These are phyloP conservation scores for Fusarium sp. DNA, from an alignment of 2,329 filamentous ascomycete genomes.

Conservation along the genomic window DNA sequence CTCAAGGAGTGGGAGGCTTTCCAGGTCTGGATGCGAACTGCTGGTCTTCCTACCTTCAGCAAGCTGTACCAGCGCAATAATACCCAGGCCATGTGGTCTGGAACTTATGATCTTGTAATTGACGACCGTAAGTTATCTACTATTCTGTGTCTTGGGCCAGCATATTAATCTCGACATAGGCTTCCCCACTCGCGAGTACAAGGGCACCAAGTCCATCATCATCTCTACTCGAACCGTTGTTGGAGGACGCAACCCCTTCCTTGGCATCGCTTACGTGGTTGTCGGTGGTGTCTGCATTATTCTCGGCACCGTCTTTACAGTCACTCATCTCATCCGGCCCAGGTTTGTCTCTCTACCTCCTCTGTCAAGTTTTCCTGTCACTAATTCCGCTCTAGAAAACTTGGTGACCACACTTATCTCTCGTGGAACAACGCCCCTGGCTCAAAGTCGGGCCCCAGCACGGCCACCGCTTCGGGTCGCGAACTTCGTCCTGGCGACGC, in stretches of 20 bases:
- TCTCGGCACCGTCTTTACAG: conserved; percentile 87
- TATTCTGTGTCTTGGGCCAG: not conserved
- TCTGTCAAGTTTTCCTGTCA: not conserved
- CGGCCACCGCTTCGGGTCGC: conserved; percentile 68
- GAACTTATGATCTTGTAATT: conserved; percentile 83
- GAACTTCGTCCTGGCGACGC: conserved; percentile 63
- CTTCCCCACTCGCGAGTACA: conserved; percentile 83
- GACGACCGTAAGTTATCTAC: conserved; percentile 75
- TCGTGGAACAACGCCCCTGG: conserved; percentile 83
- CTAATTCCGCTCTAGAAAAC: conserved; percentile 74
- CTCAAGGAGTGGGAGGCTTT: conserved; percentile 84
- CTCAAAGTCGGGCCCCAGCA: conserved; percentile 58
- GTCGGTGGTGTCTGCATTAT: conserved; percentile 94
- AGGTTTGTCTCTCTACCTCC: conserved; percentile 67
- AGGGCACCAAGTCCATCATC: conserved; percentile 89
- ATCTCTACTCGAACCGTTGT: conserved; percentile 92
- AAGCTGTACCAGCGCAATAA: conserved; percentile 92
- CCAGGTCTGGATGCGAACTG: conserved; percentile 99
- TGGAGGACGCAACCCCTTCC: conserved; percentile 94
- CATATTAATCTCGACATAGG: conserved; percentile 62
- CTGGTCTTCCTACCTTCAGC: conserved; percentile 92
- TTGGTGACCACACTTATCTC: conserved; percentile 97
- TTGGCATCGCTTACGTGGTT: conserved; percentile 95
- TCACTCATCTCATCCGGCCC: conserved; percentile 91
- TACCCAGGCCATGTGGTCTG: conserved; percentile 72